Evolutionary conservation across 192 early-diverging fungal species (phyloP).

Genomic region (Rhizophagus sp.): DNA sequence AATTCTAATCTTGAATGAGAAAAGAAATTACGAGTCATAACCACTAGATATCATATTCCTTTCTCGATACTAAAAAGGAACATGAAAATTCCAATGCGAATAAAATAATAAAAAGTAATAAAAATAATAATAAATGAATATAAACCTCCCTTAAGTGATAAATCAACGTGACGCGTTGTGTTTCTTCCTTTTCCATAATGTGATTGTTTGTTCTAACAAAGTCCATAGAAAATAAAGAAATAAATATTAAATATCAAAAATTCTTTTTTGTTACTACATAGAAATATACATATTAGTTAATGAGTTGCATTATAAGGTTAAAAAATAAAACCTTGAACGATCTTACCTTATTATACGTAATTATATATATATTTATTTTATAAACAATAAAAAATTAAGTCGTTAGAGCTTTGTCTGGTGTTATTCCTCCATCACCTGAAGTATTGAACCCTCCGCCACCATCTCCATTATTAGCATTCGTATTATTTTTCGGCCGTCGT

Average conservation of each 20-base stretch:
- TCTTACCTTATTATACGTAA: neutral
- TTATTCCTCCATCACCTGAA: slow-evolving; percentile 2
- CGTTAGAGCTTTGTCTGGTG: slow-evolving; percentile 1
- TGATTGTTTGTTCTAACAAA: neutral
- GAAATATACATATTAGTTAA: slow-evolving; percentile 6
- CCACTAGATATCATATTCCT: slow-evolving; percentile 1
- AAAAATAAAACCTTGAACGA: neutral
- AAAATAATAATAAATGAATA: neutral
- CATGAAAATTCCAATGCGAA: slow-evolving; percentile 13
- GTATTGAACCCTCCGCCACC: slow-evolving; percentile 19
- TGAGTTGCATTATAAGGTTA: neutral
- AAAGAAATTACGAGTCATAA: slow-evolving; percentile 28
- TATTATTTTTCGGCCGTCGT: neutral
- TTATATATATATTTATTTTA: neutral
- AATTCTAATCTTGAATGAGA: slow-evolving; percentile 24
- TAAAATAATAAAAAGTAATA: slow-evolving; percentile 9
- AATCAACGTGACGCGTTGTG: neutral
- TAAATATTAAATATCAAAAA: neutral
- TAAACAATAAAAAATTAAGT: neutral
- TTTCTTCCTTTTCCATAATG: neutral
- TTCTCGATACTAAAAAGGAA: slow-evolving; percentile 1
- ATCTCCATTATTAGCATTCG: slow-evolving; percentile 22
- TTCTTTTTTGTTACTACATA: neutral
- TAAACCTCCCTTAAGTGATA: slow-evolving; percentile 12
- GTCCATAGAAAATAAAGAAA: neutral